These are phyloP conservation scores for Lasiodiplodia citricola DNA, from an alignment of 2,329 filamentous ascomycete species.

Conservation along the genomic window DNA sequence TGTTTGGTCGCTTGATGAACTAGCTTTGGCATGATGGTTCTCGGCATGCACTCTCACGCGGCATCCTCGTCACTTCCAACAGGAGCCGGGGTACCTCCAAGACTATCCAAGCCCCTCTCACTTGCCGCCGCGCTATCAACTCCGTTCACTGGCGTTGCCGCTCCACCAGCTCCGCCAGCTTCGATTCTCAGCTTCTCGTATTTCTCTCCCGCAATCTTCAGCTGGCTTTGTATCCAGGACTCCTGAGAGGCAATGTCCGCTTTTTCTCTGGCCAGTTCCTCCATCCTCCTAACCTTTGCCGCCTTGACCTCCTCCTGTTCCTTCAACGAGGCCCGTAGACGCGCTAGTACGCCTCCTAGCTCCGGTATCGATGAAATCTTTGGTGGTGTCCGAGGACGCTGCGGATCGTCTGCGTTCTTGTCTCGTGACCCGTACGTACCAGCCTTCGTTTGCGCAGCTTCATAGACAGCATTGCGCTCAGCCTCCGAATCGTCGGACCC, in stretches of 20 bases:
- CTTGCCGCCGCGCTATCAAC: constrained; percentile 37
- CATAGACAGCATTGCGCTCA: constrained; percentile 77
- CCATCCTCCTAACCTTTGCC: constrained; percentile 66
- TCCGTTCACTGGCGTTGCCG: constrained; percentile 38
- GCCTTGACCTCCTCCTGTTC: constrained; percentile 66
- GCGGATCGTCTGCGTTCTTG: constrained; percentile 45
- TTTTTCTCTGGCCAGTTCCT: constrained; percentile 71
- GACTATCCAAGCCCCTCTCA: constrained; percentile 41
- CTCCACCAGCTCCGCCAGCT: constrained; percentile 45
- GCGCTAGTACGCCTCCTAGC: constrained; percentile 68
- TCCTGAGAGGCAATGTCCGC: constrained; percentile 71
- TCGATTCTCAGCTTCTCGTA: constrained; percentile 65
- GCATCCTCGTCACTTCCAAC: constrained; percentile 1
- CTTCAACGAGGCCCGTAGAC: constrained; percentile 66
- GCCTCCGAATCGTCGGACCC: constrained; percentile 69
- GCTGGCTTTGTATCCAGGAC: constrained; percentile 76
- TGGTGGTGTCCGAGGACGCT: constrained; percentile 65
- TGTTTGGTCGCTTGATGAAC: background rate
- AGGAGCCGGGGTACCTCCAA: constrained; percentile 42
- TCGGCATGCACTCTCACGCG: background rate
- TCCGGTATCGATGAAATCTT: constrained; percentile 80
- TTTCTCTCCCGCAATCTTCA: constrained; percentile 79
- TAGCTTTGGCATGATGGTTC: background rate
- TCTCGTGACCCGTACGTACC: constrained; percentile 73
- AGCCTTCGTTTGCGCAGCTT: constrained; percentile 81